Percentiles rank a stretch among this genome's conserved stretches.
Evolutionary conservation across 108 stramenopile species (phyloP).

Genomic region (Phaeodactylum tricornutum): DNA sequence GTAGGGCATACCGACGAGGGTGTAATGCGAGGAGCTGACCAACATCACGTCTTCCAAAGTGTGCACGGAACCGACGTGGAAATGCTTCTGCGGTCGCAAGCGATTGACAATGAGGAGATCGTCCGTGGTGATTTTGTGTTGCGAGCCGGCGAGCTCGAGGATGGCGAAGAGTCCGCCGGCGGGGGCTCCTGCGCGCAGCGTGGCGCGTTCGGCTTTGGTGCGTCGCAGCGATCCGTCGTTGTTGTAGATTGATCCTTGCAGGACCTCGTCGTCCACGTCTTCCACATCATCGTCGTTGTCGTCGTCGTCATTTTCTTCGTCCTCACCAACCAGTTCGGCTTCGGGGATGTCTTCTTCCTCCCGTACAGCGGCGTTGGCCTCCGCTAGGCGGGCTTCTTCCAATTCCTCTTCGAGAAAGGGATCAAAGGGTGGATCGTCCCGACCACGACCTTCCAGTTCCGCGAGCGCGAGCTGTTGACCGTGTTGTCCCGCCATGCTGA

Average conservation of each 20-base stretch:
- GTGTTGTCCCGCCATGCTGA: slow-evolving; percentile 51
- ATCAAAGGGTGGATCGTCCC: slow-evolving; percentile 71
- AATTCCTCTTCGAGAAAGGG: slow-evolving; percentile 57
- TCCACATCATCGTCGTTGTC: slow-evolving; percentile 28
- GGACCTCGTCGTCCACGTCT: slow-evolving; percentile 28
- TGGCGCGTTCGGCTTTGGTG: slow-evolving; percentile 42
- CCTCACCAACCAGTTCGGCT: slow-evolving; percentile 3
- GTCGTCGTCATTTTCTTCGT: slow-evolving; percentile 25
- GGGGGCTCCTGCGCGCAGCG: slow-evolving; percentile 61
- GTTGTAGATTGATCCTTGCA: slow-evolving; percentile 27
- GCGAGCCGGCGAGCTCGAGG: slow-evolving; percentile 59
- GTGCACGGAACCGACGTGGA: slow-evolving; percentile 59
- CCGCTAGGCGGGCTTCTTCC: slow-evolving; percentile 17
- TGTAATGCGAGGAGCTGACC: slow-evolving; percentile 47
- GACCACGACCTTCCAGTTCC: slow-evolving; percentile 46
- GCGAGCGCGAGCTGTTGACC: slow-evolving; percentile 63
- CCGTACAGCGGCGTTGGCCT: slow-evolving; percentile 2
- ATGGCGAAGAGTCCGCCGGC: slow-evolving; percentile 72
- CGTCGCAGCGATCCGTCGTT: slow-evolving; percentile 43
- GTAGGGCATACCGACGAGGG: slow-evolving; percentile 73
- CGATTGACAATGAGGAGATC: slow-evolving; percentile 77
- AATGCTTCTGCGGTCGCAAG: slow-evolving; percentile 48
- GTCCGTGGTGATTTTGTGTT: slow-evolving; percentile 76
- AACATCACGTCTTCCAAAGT: slow-evolving; percentile 67
- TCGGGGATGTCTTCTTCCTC: slow-evolving; percentile 11